These are phyloP conservation scores for Stemphylium beticola DNA, from an alignment of 2,329 filamentous ascomycete genomes.

Conservation along the genomic window DNA sequence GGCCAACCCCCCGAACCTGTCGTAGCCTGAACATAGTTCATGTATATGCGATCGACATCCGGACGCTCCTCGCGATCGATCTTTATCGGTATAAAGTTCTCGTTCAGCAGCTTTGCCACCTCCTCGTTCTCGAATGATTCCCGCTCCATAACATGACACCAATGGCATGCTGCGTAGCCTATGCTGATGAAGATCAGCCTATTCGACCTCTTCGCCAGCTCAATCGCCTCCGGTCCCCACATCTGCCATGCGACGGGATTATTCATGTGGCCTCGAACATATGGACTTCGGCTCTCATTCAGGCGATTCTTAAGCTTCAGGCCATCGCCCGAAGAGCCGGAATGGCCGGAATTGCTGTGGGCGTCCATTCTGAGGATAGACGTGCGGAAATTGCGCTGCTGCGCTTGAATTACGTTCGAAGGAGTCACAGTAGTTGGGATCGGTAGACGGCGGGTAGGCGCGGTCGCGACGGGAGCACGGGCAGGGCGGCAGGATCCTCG, in stretches of 20 bases:
- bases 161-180: conserved; percentile 94
- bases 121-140: conserved; percentile 88
- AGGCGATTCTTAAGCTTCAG: conserved; percentile 62
- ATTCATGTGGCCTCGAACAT: conserved; percentile 74
- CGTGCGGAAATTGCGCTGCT: conserved; percentile 33
- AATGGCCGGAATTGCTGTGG: conserved; percentile 23
- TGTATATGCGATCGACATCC: conserved; percentile 94
- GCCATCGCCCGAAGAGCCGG: conserved; percentile 24
- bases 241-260: conserved; percentile 93
- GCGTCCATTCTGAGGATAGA: conserved; percentile 41
- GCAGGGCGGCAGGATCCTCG: conserved; percentile 34
- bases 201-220: conserved; percentile 79
- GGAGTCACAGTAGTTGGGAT: conserved; percentile 12
- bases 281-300: conserved; percentile 68
- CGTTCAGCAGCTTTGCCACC: conserved; percentile 82
- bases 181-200: conserved; percentile 92
- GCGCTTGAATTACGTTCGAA: conserved; percentile 22
- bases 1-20: conserved; percentile 93
- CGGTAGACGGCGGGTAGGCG: conserved; percentile 4
- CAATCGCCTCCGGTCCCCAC: conserved; percentile 78
- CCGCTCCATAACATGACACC: conserved; percentile 86
- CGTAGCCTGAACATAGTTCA: conserved; percentile 97
- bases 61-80: conserved; percentile 93
- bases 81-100: conserved; percentile 87
- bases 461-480: conserved; percentile 13